Percentiles rank a stretch among this genome's conserved stretches.
Evolutionary conservation across 331 rosid genomes (phyloP).

Genomic region (Prunus yedoensis): DNA sequence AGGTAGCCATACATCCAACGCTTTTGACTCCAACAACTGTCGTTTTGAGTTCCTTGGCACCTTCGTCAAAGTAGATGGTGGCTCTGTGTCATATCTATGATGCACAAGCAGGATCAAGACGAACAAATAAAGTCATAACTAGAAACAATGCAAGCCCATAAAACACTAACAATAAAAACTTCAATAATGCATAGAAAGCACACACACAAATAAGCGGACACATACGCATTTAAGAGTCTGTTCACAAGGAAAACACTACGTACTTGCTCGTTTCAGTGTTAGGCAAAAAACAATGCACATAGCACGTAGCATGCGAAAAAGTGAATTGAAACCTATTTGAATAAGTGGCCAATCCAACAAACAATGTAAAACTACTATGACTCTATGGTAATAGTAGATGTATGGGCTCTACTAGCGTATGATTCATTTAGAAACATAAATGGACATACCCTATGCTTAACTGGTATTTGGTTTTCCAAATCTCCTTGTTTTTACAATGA

Average conservation of each 20-base stretch:
- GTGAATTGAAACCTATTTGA: neutral
- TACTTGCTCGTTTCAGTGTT: too few relatives aligned
- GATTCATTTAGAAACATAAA: too few relatives aligned
- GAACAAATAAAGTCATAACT: too few relatives aligned
- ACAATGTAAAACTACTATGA: too few relatives aligned
- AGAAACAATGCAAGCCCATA: neutral
- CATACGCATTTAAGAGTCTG: neutral
- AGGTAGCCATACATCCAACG: constrained; percentile 58
- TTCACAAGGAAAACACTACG: too few relatives aligned
- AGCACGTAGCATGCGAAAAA: neutral
- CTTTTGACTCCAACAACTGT: constrained; percentile 47
- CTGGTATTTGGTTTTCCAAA: too few relatives aligned
- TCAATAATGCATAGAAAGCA: too few relatives aligned
- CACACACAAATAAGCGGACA: neutral
- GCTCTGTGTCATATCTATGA: constrained; percentile 31
- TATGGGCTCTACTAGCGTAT: too few relatives aligned
- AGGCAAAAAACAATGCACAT: too few relatives aligned
- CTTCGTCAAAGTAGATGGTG: constrained; percentile 53
- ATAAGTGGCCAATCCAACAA: neutral
- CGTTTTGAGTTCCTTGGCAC: constrained; percentile 69
- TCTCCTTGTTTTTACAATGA: too few relatives aligned
- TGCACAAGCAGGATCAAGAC: too few relatives aligned
- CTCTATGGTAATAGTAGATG: neutral
- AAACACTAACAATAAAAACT: neutral
- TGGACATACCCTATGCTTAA: too few relatives aligned